Base-by-base conservation (phyloP, 75 land plant species). In the Azolla pinnata region DNA sequence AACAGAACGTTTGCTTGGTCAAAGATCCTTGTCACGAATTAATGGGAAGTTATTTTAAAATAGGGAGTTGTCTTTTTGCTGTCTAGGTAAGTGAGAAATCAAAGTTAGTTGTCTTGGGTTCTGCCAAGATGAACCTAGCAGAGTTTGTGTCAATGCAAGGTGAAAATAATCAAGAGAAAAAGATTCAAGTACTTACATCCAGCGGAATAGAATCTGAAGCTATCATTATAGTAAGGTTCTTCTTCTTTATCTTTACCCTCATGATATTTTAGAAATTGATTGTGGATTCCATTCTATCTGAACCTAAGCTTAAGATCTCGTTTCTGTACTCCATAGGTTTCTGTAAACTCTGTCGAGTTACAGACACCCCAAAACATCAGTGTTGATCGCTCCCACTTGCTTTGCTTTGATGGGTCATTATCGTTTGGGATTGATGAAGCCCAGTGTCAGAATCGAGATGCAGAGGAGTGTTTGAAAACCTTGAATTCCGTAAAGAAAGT, bases 91-190 rank as follows among this genome's bases (percentile, higher is more conserved):
- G 21, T 14, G 2, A 18, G 20, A 81, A 75, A 66, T 61, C 60
- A 35, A 84, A 80, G 81, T 47, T 31, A 33, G 30, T 66, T 24
- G 61, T 65, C 29, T 23, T 79, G 33, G 93, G 93, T 0, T 73
- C 75, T 23, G 83, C 70, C 17, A 31, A 49, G 31, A 35, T 88
- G 67, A 85, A 88, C 67, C 61, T 88, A 33, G 85, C 76, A 21
- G 72, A 77, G 50, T 75, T 62, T 64, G 86, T 60, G 33, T 29
- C 75, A 14, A 19, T 29, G 0, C 70, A 31, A 33, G 76, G 61
- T 31, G 73, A 61, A 25, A 34, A 42, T 32, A 68, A 55, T 35
- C 73, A 78, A 44, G 62, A 65, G 45, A 16, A 70, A 17, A 68
- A 75, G 30, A 32, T 78, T 21, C 71, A 59, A 31, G 32, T 87